Evolutionary conservation across 805 yeast species (phyloP).

Genomic region (Lachancea kluyveri): DNA sequence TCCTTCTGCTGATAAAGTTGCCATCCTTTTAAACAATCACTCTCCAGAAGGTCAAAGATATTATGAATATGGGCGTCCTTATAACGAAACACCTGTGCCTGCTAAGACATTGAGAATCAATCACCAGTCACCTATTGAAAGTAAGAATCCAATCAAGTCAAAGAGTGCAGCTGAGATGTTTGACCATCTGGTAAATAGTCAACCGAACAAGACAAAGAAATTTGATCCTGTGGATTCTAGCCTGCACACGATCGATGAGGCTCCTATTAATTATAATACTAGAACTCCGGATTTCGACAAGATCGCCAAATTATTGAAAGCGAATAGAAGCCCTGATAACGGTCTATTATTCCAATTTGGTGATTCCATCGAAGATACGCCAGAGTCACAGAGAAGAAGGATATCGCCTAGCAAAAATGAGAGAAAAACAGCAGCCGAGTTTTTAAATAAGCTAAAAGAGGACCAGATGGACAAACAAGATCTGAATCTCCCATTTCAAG

Average conservation of each 20-base stretch:
- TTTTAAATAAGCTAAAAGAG: conserved; percentile 1
- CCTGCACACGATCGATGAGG: too few relatives aligned
- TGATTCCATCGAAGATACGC: conserved; percentile 15
- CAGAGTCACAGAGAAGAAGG: conserved; percentile 10
- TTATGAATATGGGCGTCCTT: too few relatives aligned
- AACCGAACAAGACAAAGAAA: conserved; percentile 1
- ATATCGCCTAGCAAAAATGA: conserved; percentile 5
- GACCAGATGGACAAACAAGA: too few relatives aligned
- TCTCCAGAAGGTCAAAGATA: too few relatives aligned
- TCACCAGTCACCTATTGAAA: conserved; percentile 1
- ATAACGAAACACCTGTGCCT: too few relatives aligned
- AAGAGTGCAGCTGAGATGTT: conserved; percentile 7
- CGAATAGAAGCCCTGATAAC: conserved; percentile 13
- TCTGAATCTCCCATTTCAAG: too few relatives aligned
- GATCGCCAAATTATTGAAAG: conserved; percentile 21
- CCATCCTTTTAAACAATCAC: too few relatives aligned
- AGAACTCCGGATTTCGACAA: conserved; percentile 25
- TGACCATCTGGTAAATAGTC: not conserved
- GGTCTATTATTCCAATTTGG: conserved; percentile 10
- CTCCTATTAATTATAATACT: conserved; percentile 9
- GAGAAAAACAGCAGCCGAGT: conserved; percentile 1
- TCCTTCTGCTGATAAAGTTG: too few relatives aligned
- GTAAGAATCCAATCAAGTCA: conserved; percentile 5
- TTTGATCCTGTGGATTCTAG: too few relatives aligned
- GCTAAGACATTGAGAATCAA: too few relatives aligned